Base-by-base conservation (phyloP, 345 rosid species). In the Crucihimalaya himalaica region DNA sequence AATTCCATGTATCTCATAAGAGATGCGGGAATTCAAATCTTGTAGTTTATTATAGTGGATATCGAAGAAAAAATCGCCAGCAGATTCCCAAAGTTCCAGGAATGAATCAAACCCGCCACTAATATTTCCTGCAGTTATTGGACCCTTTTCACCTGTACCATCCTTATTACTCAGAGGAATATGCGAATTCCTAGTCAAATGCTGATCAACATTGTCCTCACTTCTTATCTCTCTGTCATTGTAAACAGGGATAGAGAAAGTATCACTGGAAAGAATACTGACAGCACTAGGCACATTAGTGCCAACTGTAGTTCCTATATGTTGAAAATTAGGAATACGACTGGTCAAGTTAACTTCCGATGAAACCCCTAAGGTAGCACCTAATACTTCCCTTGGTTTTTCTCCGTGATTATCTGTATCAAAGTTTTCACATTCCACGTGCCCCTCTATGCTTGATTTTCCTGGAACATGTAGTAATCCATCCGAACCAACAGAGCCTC, bases 81-180 rank as follows among this genome's bases (percentile, higher is more conserved):
- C 65, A 57, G 85, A 66, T 47, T 81, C 87, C 98, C 96, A 91
- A 58, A 85, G 79, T 76, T 84, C 89, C 91, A 94, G 82, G 84
- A 94, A 94, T 81, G 84, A 81, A 79, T 94, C 97, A 73, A 94
- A 79, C 74, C 98, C 97, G 46, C 97, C 97, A 20, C 81, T 60
- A 48, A 64, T 55, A 78, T 71, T 88, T 64, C 82, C 81, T 64
- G 93, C 95, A 80, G 77, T 83, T 68, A 84, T 60, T 72, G 98
- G 98, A 53, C 97, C 90, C 76, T 85, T 88, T 70, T 76, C 87
- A 62, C 80, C 78, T 54, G 72, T 68, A 66, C 23, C 66, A 59
- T 81, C 85, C 81, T 72, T 85, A 53, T 46, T 80, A 47, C 62
- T 78, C 66, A 67, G 55, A 62, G 53, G 53, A 15, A 56, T 52